Evolutionary conservation across 2,329 filamentous ascomycete species (phyloP).

Genomic region (Hypoxylon sp.): DNA sequence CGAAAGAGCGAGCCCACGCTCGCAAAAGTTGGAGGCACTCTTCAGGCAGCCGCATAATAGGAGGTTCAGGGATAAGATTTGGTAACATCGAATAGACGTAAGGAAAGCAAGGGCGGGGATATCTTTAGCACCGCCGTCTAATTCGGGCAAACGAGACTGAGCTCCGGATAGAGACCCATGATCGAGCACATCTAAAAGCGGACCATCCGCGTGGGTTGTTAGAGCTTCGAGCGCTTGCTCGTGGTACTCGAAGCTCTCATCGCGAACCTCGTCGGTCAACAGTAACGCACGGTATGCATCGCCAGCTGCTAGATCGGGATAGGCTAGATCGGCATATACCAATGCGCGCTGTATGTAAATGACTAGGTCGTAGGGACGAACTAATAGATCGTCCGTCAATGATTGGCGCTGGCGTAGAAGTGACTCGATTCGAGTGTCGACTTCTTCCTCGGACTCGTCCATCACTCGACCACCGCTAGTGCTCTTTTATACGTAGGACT

Average conservation of each 20-base stretch:
- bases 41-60: conserved; percentile 75
- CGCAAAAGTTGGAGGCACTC: conserved; percentile 74
- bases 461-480: conserved; percentile 35
- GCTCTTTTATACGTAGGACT: conserved; percentile 31
- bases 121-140: conserved; percentile 51
- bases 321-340: conserved; percentile 79
- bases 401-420: conserved; percentile 67
- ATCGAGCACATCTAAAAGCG: conserved; percentile 60
- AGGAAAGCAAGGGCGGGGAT: conserved; percentile 59
- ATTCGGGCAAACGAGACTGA: conserved; percentile 50
- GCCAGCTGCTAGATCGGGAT: conserved; percentile 88
- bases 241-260: conserved; percentile 87
- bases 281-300: conserved; percentile 94
- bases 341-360: conserved; percentile 77
- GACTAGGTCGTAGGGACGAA: conserved; percentile 70
- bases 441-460: conserved; percentile 52
- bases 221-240: conserved; percentile 71
- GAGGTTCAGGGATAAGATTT: conserved; percentile 68
- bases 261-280: conserved; percentile 81
- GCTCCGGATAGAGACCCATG: conserved; percentile 56
- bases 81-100: conserved; percentile 68
- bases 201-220: conserved; percentile 52
- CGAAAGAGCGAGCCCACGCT: conserved; percentile 67
- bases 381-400: conserved; percentile 66
- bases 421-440: conserved; percentile 55